Percentiles rank a stretch among this genome's conserved stretches.
phyloP scores from a whole-genome alignment of 805 yeast species.

The Debaryomyces tyrocola region DNA sequence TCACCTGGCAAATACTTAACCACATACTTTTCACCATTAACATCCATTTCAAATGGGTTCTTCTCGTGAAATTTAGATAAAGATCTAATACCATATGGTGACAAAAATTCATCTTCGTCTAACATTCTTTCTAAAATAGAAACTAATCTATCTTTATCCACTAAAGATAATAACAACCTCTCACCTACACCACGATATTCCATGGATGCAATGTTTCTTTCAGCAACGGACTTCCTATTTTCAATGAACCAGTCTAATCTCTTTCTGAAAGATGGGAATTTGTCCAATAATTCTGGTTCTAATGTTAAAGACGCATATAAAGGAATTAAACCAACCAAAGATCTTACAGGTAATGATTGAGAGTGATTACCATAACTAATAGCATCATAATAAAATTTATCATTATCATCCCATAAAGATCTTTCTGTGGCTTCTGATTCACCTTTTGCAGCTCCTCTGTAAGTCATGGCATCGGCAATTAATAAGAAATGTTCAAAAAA shows the following conservation, averaged over 20 bases:
- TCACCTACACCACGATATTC: slow-evolving; percentile 78
- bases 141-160: slow-evolving; percentile 72
- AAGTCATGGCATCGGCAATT: slow-evolving; percentile 93
- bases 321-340: slow-evolving; percentile 90
- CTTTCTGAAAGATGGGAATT: slow-evolving; percentile 79
- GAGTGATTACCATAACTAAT: slow-evolving; percentile 73
- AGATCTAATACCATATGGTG: slow-evolving; percentile 84
- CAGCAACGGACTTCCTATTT: slow-evolving; percentile 66
- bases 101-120: slow-evolving; percentile 82
- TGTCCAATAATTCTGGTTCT: slow-evolving; percentile 77
- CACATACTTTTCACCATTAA: slow-evolving; percentile 67
- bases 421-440: slow-evolving; percentile 47
- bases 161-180: slow-evolving; percentile 75
- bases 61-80: slow-evolving; percentile 82
- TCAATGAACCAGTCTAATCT: slow-evolving; percentile 82
- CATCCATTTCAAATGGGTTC: slow-evolving; percentile 82
- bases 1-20: slow-evolving; percentile 85
- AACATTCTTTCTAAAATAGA: slow-evolving; percentile 78
- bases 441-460: slow-evolving; percentile 43
- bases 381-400: slow-evolving; percentile 87
- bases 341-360: slow-evolving; percentile 78
- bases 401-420: slow-evolving; percentile 87
- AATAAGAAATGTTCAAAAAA: slow-evolving; percentile 89
- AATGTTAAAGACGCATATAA: slow-evolving; percentile 84
- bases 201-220: slow-evolving; percentile 86